Evolutionary conservation across 2,329 filamentous ascomycete species (phyloP).

Genomic region (Aspergillus sp.): DNA sequence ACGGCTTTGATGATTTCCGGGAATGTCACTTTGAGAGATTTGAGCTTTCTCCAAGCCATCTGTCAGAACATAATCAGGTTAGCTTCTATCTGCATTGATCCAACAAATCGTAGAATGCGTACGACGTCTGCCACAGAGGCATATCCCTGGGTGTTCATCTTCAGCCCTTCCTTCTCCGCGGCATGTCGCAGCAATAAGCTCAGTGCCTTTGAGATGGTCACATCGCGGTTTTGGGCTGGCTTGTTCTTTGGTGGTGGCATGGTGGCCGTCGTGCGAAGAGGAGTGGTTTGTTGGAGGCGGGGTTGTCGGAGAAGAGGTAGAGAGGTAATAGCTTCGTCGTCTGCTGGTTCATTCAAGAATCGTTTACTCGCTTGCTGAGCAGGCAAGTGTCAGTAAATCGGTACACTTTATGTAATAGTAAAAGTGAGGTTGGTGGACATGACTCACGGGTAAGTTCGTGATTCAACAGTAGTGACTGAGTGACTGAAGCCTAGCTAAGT

Average conservation of each 20-base stretch:
- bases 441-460: no score
- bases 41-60: constrained; percentile 58
- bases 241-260: constrained; percentile 3
- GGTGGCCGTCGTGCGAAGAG: background rate
- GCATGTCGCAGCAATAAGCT: constrained; percentile 55
- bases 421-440: no score
- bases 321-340: no score
- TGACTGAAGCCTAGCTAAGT: no score
- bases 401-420: no score
- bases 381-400: no score
- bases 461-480: no score
- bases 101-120: constrained; percentile 16
- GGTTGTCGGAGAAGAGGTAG: no score
- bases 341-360: no score
- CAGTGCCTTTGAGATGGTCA: constrained; percentile 37
- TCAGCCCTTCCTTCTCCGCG: constrained; percentile 56
- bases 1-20: constrained; percentile 69
- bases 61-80: constrained; percentile 19
- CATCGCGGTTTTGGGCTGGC: constrained; percentile 21
- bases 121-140: constrained; percentile 57
- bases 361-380: no score
- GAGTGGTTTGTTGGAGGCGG: no score
- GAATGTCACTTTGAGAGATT: constrained; percentile 67
- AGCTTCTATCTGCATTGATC: constrained; percentile 1
- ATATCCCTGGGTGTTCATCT: constrained; percentile 56